Evolutionary conservation across 768 basidiomycete species (phyloP).

Genomic region (Trametes villosa): DNA sequence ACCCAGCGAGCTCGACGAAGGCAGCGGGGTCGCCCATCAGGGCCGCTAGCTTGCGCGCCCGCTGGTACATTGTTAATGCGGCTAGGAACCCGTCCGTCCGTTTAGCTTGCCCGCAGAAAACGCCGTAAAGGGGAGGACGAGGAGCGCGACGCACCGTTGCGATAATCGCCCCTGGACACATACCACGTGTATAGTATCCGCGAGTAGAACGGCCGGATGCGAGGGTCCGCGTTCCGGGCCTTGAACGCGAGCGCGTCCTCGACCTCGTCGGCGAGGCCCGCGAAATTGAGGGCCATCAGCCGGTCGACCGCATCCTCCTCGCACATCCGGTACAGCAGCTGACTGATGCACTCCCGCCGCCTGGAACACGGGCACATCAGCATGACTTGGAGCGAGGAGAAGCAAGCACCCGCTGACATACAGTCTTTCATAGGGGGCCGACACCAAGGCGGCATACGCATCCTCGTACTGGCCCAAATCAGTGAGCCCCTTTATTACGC

Average conservation of each 20-base stretch:
- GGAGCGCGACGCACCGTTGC: constrained; percentile 70
- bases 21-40: constrained; percentile 40
- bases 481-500: constrained; percentile 73
- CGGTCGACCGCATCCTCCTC: constrained; percentile 81
- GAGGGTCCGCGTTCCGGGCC: constrained; percentile 90
- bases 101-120: neutral
- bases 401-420: constrained; percentile 47
- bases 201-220: constrained; percentile 82
- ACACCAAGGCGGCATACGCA: constrained; percentile 81
- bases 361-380: constrained; percentile 43
- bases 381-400: neutral
- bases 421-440: constrained; percentile 77
- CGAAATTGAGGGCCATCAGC: constrained; percentile 83
- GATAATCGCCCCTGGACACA: constrained; percentile 83
- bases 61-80: constrained; percentile 90
- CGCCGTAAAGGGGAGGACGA: neutral
- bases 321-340: constrained; percentile 91
- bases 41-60: constrained; percentile 75
- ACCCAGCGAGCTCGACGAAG: constrained; percentile 58
- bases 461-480: constrained; percentile 81
- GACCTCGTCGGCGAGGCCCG: constrained; percentile 83
- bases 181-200: constrained; percentile 96
- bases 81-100: constrained; percentile 49
- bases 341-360: constrained; percentile 79
- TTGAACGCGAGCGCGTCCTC: constrained; percentile 90